Evolutionary conservation across 352 stramenopile genomes (phyloP).

Genomic region (Pythium pyrilobum): DNA sequence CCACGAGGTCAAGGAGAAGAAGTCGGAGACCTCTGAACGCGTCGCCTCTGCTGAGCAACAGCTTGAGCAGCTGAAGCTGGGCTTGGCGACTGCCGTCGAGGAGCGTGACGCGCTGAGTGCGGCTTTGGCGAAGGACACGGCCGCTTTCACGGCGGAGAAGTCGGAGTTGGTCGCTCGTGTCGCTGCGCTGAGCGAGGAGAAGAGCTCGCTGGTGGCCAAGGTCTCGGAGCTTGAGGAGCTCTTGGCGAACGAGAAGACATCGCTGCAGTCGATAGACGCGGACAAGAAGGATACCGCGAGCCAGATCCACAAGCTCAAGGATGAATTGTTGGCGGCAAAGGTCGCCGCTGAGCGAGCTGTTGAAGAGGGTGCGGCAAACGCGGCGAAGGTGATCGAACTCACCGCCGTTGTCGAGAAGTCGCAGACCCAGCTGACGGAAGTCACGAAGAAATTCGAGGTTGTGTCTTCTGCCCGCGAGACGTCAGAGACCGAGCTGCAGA

Average conservation of each 20-base stretch:
- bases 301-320: conserved; percentile 41
- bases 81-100: conserved; percentile 3
- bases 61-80: conserved; percentile 16
- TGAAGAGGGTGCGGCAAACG: conserved; percentile 24
- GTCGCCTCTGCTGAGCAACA: conserved; percentile 6
- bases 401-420: conserved; percentile 24
- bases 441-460: conserved; percentile 31
- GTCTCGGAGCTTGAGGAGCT: conserved; percentile 5
- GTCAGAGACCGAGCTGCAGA: conserved; percentile 33
- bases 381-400: conserved; percentile 32
- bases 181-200: conserved; percentile 26
- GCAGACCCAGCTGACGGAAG: conserved; percentile 29
- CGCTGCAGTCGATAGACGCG: conserved; percentile 13
- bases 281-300: conserved; percentile 38
- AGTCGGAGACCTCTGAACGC: conserved; percentile 8
- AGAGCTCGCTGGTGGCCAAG: conserved; percentile 15
- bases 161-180: conserved; percentile 11
- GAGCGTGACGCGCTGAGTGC: conserved; percentile 20
- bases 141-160: conserved; percentile 16
- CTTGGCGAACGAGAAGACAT: conserved; percentile 26
- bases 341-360: conserved; percentile 32
- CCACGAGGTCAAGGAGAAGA: not conserved
- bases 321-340: conserved; percentile 41
- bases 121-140: conserved; percentile 25
- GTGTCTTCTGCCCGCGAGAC: conserved; percentile 22